Evolutionary conservation across 768 basidiomycete genomes (phyloP).

Genomic region (Pseudohyphozyma bogoriensis): DNA sequence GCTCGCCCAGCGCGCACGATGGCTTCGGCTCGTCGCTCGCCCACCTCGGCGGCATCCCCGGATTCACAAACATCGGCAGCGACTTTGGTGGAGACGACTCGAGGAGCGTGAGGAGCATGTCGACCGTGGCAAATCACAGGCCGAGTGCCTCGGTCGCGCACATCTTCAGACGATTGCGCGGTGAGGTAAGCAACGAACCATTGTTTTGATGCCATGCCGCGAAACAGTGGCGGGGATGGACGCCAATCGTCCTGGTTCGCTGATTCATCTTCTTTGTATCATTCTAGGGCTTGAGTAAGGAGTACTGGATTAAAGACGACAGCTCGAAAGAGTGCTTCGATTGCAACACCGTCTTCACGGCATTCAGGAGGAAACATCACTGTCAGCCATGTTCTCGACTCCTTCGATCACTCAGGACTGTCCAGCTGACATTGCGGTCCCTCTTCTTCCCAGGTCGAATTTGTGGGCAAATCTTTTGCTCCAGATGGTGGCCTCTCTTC

Average conservation of each 20-base stretch:
- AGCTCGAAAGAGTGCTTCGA: slow-evolving; percentile 62
- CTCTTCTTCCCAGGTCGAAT: slow-evolving; percentile 21
- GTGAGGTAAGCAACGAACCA: slow-evolving; percentile 3
- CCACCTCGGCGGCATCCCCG: slow-evolving; percentile 11
- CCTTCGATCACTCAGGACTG: neutral
- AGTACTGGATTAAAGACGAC: slow-evolving; percentile 99
- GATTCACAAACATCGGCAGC: slow-evolving; percentile 9
- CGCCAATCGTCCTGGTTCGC: no score
- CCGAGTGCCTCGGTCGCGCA: slow-evolving; percentile 1
- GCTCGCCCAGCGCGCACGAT: slow-evolving; percentile 8
- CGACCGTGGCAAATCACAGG: neutral
- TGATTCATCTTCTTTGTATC: no score
- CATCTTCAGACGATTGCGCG: slow-evolving; percentile 9
- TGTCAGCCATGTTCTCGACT: slow-evolving; percentile 9
- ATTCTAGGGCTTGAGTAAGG: slow-evolving; percentile 65
- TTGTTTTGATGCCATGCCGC: no score
- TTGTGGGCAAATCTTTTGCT: slow-evolving; percentile 91
- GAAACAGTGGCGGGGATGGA: no score
- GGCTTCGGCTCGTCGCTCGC: neutral
- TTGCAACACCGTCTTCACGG: slow-evolving; percentile 27
- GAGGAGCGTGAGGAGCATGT: slow-evolving; percentile 2
- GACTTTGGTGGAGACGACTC: slow-evolving; percentile 8
- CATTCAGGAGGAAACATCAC: slow-evolving; percentile 30
- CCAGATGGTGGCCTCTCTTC: slow-evolving; percentile 50
- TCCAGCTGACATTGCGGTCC: no score